Conservation (phyloP, 2,329 filamentous ascomycete species). For the Leptographium radiaticola region DNA sequence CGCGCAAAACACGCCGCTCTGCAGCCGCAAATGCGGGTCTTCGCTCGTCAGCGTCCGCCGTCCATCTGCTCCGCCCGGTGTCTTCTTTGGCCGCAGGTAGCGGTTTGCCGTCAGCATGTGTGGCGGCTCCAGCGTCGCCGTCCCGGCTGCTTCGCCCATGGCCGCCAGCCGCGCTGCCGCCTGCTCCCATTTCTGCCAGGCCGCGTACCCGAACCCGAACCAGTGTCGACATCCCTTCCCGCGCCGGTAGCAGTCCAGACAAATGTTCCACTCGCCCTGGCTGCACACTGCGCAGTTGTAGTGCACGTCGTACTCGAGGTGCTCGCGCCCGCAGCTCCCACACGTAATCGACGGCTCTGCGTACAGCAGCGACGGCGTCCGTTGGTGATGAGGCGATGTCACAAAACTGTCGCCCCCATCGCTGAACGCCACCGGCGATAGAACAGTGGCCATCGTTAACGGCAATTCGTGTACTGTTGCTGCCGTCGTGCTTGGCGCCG, state of each 20-base stretch:
- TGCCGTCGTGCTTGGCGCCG: not conserved
- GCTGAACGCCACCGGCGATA: not conserved
- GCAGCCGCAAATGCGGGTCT: slow-evolving; percentile 53
- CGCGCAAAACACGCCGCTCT: slow-evolving; percentile 76
- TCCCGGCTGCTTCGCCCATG: slow-evolving; percentile 11
- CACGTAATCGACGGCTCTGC: slow-evolving; percentile 59
- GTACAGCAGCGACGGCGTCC: not conserved
- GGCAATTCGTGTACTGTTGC: not conserved
- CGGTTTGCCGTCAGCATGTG: slow-evolving; percentile 47
- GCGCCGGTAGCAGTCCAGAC: slow-evolving; percentile 63
- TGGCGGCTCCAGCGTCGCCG: slow-evolving; percentile 31
- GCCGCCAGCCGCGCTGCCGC: slow-evolving; percentile 15
- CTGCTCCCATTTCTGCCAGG: slow-evolving; percentile 53
- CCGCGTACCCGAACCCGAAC: slow-evolving; percentile 73
- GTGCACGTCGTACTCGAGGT: slow-evolving; percentile 78
- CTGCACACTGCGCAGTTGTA: slow-evolving; percentile 67
- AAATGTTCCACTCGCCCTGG: slow-evolving; percentile 64
- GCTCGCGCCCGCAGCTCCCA: slow-evolving; percentile 50
- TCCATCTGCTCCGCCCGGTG: slow-evolving; percentile 27
- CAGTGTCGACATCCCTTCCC: slow-evolving; percentile 72
- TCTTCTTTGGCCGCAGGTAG: slow-evolving; percentile 32
- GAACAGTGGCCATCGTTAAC: not conserved
- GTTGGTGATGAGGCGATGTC: not conserved
- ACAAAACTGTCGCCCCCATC: not conserved
- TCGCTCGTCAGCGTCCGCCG: slow-evolving; percentile 48